Evolutionary conservation across 139 green algal genomes (phyloP).

Genomic region (Picochlorum sp.): DNA sequence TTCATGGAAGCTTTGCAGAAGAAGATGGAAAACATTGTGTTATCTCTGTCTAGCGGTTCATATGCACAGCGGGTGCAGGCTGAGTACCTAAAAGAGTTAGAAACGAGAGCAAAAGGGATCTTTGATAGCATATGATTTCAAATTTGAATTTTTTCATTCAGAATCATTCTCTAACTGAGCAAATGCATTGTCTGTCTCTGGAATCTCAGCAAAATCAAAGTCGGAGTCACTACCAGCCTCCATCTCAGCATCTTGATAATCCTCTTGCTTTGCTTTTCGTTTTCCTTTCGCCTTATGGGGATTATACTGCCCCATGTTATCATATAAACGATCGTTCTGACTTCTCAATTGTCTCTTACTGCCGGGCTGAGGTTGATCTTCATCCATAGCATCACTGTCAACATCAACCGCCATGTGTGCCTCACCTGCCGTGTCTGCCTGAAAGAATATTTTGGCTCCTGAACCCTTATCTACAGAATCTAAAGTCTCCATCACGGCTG

Average conservation of each 20-base stretch:
- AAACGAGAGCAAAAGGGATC: constrained; percentile 39
- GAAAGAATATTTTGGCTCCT: constrained; percentile 50
- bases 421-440: constrained; percentile 31
- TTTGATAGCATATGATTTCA: constrained; percentile 25
- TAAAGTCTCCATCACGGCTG: constrained; percentile 62
- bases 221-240: constrained; percentile 3
- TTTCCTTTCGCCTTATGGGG: constrained; percentile 44
- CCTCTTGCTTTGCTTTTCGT: constrained; percentile 40
- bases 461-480: constrained; percentile 25
- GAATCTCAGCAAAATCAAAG: constrained; percentile 17
- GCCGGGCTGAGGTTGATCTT: constrained; percentile 9
- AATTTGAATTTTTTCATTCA: not conserved
- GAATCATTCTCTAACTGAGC: not conserved
- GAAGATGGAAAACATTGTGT: constrained; percentile 74
- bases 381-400: constrained; percentile 31
- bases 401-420: constrained; percentile 14
- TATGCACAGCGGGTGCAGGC: constrained; percentile 72
- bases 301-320: constrained; percentile 70
- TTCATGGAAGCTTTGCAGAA: constrained; percentile 68
- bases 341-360: constrained; percentile 2
- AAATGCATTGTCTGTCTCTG: not conserved
- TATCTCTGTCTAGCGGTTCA: constrained; percentile 59
- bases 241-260: not conserved
- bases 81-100: constrained; percentile 62
- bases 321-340: constrained; percentile 58